phyloP scores from a whole-genome alignment of 139 green algal species.

The Coccomyxa sp. region DNA sequence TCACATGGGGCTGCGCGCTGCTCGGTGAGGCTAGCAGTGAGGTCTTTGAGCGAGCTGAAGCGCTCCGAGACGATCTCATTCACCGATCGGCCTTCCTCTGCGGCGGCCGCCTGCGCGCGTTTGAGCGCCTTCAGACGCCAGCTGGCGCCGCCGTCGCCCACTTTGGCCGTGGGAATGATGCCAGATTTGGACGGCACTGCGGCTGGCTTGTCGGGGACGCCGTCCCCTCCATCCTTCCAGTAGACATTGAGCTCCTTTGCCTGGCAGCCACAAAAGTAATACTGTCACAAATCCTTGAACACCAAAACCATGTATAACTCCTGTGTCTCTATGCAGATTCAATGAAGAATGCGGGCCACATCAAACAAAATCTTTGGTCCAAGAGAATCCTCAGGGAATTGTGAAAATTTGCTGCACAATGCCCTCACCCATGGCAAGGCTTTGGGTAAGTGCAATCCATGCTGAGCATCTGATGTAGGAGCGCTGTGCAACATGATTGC shows the following conservation, averaged over 20 bases:
- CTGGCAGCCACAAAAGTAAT: constrained; percentile 4
- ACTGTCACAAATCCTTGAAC: not conserved
- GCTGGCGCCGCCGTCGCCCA: constrained; percentile 85
- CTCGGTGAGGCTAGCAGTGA: constrained; percentile 46
- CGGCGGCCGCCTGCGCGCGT: constrained; percentile 72
- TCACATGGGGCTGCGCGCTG: constrained; percentile 45
- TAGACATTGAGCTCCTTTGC: constrained; percentile 36
- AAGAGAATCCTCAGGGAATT: not conserved
- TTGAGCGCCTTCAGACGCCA: constrained; percentile 91
- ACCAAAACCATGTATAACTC: not conserved
- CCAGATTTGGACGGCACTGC: not conserved
- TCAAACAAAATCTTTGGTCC: not conserved
- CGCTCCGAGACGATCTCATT: constrained; percentile 58
- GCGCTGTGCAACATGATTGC: not conserved
- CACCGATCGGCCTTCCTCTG: constrained; percentile 35
- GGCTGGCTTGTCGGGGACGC: constrained; percentile 1
- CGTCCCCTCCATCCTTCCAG: constrained; percentile 25
- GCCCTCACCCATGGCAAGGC: not conserved
- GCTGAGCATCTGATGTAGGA: not conserved
- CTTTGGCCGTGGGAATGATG: not conserved
- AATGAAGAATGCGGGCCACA: not conserved
- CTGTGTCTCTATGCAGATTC: not conserved
- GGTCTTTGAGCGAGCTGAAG: constrained; percentile 68
- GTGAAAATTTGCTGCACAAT: not conserved
- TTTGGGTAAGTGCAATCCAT: not conserved